These are phyloP conservation scores for Wickerhamomyces queroliae DNA, from an alignment of 805 yeast species.

Conservation along the genomic window DNA sequence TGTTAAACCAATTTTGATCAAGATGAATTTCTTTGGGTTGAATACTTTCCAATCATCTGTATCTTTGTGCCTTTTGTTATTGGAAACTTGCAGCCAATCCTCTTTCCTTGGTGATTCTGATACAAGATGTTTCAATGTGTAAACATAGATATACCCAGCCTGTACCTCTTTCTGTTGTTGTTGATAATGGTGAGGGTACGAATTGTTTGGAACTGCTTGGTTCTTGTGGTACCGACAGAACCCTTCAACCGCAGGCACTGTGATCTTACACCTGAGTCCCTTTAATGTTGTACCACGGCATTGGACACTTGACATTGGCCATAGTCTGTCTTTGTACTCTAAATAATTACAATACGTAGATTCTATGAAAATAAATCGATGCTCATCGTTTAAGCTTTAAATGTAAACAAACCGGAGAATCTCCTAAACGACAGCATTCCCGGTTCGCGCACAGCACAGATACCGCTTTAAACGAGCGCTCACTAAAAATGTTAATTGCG, in stretches of 20 bases:
- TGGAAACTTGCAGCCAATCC: slow-evolving; percentile 17
- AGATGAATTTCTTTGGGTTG: slow-evolving; percentile 16
- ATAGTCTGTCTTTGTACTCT: background rate
- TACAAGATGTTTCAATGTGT: slow-evolving; percentile 17
- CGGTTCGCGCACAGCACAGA: background rate
- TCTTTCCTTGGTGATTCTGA: slow-evolving; percentile 8
- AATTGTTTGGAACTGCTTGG: slow-evolving; percentile 2
- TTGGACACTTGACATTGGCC: slow-evolving; percentile 4
- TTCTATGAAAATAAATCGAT: no score
- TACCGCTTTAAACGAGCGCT: background rate
- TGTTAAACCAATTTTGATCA: slow-evolving; percentile 22
- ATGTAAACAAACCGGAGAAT: slow-evolving; percentile 1
- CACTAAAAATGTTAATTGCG: no score
- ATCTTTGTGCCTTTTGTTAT: background rate
- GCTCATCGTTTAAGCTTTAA: background rate
- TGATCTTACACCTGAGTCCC: slow-evolving; percentile 10
- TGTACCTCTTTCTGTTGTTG: slow-evolving; percentile 2
- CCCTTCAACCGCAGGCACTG: background rate
- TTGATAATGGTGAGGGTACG: background rate
- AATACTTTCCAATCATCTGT: slow-evolving; percentile 4
- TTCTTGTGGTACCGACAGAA: slow-evolving; percentile 15
- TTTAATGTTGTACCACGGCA: slow-evolving; percentile 16
- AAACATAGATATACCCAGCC: slow-evolving; percentile 19
- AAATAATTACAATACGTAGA: background rate
- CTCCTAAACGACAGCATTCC: no score